Evolutionary conservation across 176 grass and related monocot species (phyloP).

Genomic region (Aegilops bicornis): DNA sequence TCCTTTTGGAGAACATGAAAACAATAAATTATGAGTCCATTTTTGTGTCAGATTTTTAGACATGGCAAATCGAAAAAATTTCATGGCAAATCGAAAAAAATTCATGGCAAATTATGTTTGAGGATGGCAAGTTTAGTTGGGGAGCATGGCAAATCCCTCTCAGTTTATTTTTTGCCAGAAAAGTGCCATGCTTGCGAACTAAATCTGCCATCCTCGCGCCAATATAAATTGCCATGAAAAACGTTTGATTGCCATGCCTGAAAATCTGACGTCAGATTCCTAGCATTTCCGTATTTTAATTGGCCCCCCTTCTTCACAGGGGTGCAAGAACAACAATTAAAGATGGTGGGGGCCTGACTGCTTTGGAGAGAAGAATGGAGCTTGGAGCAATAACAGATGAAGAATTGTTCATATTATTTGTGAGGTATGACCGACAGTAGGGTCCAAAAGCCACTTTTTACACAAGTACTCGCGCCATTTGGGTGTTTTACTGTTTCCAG

Average conservation of each 20-base stretch:
- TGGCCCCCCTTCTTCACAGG: constrained; percentile 35
- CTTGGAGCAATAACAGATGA: constrained; percentile 97
- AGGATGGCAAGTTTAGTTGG: no score
- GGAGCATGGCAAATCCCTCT: no score
- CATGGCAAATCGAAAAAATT: no score
- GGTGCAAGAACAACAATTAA: constrained; percentile 79
- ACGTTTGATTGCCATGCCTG: no score
- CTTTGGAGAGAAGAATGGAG: constrained; percentile 97
- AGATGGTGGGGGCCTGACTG: constrained; percentile 82
- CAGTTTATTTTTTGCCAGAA: no score
- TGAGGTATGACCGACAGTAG: constrained; percentile 31
- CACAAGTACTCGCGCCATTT: not conserved
- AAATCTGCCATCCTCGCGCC: no score
- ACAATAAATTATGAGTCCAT: not conserved
- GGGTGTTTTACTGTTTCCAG: not conserved
- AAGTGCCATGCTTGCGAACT: no score
- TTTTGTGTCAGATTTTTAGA: not conserved
- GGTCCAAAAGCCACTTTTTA: not conserved
- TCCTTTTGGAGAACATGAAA: not conserved
- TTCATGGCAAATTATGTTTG: no score
- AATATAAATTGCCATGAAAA: no score
- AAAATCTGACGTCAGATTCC: no score
- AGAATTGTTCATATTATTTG: constrained; percentile 93
- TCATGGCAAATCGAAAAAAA: no score
- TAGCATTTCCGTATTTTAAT: no score